Percentiles rank a stretch among this genome's conserved stretches.
Evolutionary conservation across 2,329 filamentous ascomycete genomes (phyloP).

Genomic region (Colletotrichum agaves): DNA sequence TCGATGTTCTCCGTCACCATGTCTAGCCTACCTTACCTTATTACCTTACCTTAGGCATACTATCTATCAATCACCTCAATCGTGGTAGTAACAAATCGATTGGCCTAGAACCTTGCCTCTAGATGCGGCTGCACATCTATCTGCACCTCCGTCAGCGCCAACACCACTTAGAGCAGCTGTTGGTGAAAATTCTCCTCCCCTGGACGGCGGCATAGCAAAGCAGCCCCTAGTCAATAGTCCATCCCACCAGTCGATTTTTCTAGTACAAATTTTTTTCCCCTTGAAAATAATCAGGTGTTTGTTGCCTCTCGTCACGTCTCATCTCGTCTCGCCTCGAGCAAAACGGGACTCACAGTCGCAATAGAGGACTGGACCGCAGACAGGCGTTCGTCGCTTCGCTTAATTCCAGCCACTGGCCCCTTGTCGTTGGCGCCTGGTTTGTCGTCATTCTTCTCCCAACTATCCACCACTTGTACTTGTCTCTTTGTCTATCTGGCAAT

Average conservation of each 20-base stretch:
- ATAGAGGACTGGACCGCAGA: not conserved
- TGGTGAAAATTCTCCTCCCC: constrained; percentile 19
- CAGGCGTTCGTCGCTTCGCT: constrained; percentile 31
- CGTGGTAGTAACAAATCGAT: not conserved
- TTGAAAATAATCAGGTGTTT: not conserved
- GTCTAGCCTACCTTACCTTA: no score
- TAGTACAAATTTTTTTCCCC: not conserved
- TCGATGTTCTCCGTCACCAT: not conserved
- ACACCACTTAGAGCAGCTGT: constrained; percentile 19
- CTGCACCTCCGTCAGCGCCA: constrained; percentile 20
- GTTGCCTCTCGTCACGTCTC: not conserved
- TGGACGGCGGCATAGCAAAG: not conserved
- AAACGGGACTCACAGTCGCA: not conserved
- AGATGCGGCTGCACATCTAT: not conserved
- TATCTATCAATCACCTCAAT: not conserved
- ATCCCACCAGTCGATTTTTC: not conserved
- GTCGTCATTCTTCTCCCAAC: constrained; percentile 35
- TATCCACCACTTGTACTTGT: constrained; percentile 10
- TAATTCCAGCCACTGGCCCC: constrained; percentile 19
- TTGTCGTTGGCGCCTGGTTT: constrained; percentile 19
- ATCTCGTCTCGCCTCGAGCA: not conserved
- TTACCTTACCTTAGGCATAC: no score
- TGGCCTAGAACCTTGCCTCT: not conserved
- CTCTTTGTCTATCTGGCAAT: constrained; percentile 1
- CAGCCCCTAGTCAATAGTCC: constrained; percentile 13